Percentiles rank a stretch among this genome's conserved stretches.
These are phyloP conservation scores for Spizellomyces sp. DNA, from an alignment of 192 early-diverging fungal genomes.

Conservation along the genomic window DNA sequence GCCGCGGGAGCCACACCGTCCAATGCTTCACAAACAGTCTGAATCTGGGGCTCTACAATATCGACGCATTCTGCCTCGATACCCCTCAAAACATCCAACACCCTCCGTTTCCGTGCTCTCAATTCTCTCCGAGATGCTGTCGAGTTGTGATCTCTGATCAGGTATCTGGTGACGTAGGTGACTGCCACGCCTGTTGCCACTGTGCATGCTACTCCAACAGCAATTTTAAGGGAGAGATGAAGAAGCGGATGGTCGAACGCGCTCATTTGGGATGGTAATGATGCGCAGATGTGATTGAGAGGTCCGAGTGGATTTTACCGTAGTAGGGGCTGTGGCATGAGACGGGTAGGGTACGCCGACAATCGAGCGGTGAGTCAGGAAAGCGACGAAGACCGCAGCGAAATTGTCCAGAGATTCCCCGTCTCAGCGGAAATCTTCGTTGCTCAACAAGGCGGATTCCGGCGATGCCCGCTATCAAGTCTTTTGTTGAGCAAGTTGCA, in stretches of 20 bases:
- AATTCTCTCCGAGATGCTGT: constrained; percentile 18
- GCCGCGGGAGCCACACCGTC: constrained; percentile 1
- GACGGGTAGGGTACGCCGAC: no score
- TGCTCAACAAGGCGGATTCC: no score
- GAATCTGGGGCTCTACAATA: neutral
- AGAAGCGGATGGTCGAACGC: constrained; percentile 22
- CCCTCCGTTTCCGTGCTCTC: constrained; percentile 18
- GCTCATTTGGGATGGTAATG: constrained; percentile 1
- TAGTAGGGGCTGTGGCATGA: no score
- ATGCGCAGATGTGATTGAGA: no score
- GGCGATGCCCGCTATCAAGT: no score
- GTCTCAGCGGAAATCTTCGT: no score
- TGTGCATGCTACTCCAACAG: constrained; percentile 39
- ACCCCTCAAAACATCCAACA: neutral
- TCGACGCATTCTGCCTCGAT: constrained; percentile 7
- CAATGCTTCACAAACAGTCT: neutral
- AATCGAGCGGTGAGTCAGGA: no score
- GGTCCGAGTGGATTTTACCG: no score
- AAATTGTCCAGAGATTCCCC: no score
- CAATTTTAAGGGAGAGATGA: constrained; percentile 26
- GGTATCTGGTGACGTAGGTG: constrained; percentile 33
- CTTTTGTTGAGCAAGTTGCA: no score
- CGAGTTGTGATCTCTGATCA: constrained; percentile 46
- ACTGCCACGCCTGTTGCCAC: constrained; percentile 41
- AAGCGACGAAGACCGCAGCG: no score